Percentiles rank a stretch among this genome's conserved stretches.
Conservation (phyloP, 164 flowering plant species). For the Stephania cephalantha region DNA sequence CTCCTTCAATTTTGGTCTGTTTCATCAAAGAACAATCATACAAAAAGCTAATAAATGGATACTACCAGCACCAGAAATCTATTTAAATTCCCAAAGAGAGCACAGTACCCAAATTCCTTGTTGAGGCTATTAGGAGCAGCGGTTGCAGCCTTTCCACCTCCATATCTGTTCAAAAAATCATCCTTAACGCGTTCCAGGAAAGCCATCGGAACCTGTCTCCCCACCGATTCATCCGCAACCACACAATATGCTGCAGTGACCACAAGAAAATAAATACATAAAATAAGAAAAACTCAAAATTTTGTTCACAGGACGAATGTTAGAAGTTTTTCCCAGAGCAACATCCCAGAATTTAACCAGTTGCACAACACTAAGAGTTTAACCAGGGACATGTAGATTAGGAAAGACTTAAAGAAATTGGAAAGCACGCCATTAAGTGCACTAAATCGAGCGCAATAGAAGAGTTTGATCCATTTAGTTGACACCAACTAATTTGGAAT, state of each 20-base stretch:
- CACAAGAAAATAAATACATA: not conserved
- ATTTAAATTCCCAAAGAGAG: not conserved
- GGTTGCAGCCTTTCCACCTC: conserved; percentile 74
- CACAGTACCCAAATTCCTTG: conserved; percentile 64
- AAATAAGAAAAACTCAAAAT: not conserved
- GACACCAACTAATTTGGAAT: no score
- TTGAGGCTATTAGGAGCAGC: conserved; percentile 57
- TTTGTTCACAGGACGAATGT: no score
- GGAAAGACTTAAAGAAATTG: not conserved
- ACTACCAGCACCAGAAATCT: not conserved
- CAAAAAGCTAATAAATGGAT: not conserved
- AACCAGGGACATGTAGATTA: no score
- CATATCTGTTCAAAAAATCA: conserved; percentile 30
- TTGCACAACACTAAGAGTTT: not conserved
- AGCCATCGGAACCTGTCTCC: conserved; percentile 67
- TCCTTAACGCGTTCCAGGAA: conserved; percentile 64
- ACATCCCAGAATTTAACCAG: not conserved
- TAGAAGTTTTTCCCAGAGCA: no score
- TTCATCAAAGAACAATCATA: not conserved
- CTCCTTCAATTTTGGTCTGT: conserved; percentile 68
- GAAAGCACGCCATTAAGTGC: not conserved
- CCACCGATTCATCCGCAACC: conserved; percentile 68
- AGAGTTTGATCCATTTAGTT: no score
- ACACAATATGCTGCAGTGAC: conserved; percentile 61
- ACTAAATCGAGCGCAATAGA: not conserved